A percentile compares a stretch with the other conserved stretches of the same genome.
These are phyloP conservation scores for Laetiporus sulphureus DNA, from an alignment of 1,284 basidiomycete species.

Conservation along the genomic window DNA sequence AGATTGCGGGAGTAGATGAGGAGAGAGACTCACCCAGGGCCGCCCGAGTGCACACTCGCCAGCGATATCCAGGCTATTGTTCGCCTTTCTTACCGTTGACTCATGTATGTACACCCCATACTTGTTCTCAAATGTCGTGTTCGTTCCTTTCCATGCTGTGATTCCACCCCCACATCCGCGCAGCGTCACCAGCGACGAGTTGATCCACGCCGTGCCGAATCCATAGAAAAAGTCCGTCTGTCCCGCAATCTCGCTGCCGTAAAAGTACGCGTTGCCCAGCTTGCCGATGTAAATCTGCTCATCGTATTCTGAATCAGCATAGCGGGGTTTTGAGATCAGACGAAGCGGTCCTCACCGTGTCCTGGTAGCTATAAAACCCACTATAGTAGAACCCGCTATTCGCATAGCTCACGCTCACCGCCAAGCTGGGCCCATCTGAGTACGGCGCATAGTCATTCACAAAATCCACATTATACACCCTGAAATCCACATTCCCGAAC, in stretches of 20 bases:
- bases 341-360: not conserved
- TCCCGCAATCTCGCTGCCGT: slow-evolving; percentile 4
- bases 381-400: slow-evolving; percentile 7
- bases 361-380: slow-evolving; percentile 8
- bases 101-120: slow-evolving; percentile 8
- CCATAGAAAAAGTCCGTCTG: slow-evolving; percentile 8
- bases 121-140: slow-evolving; percentile 7
- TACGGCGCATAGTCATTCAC: slow-evolving; percentile 9
- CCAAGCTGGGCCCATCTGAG: slow-evolving; percentile 4
- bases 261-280: slow-evolving; percentile 7
- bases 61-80: slow-evolving; percentile 1
- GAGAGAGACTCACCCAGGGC: slow-evolving; percentile 5
- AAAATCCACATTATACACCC: slow-evolving; percentile 7
- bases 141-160: slow-evolving; percentile 9
- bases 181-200: slow-evolving; percentile 4
- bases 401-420: slow-evolving; percentile 6
- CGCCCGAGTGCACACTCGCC: slow-evolving; percentile 7
- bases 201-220: slow-evolving; percentile 6
- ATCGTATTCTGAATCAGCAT: not conserved
- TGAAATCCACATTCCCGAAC: slow-evolving; percentile 4
- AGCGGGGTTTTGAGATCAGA: not conserved
- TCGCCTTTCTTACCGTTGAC: slow-evolving; percentile 1
- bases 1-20: not conserved
- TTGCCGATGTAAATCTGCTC: slow-evolving; percentile 6
- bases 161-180: slow-evolving; percentile 6